A percentile compares a stretch with the other conserved stretches of the same genome.
Evolutionary conservation across 78 protist species (phyloP).

Genomic region (Chrysochromulina parva): DNA sequence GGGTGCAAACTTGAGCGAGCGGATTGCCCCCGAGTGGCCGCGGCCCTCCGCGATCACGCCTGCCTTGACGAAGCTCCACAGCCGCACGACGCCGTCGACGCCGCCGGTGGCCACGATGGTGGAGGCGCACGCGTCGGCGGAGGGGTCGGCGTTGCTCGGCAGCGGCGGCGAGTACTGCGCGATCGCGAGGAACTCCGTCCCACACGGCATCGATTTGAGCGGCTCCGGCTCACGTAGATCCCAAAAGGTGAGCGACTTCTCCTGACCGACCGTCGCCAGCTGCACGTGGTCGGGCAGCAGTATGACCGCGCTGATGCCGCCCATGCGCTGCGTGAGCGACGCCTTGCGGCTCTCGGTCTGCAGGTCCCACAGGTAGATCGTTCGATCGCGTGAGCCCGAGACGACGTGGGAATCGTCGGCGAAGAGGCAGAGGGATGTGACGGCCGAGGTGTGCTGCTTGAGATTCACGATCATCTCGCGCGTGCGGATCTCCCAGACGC

Average conservation of each 20-base stretch:
- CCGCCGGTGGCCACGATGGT: too few relatives aligned
- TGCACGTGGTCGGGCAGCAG: not conserved
- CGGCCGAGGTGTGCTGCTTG: slow-evolving; percentile 40
- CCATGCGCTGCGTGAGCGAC: not conserved
- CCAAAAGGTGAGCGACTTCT: not conserved
- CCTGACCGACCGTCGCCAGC: not conserved
- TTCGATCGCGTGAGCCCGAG: not conserved
- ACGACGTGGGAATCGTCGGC: not conserved
- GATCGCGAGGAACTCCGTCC: not conserved
- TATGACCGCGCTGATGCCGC: not conserved
- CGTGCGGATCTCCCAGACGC: slow-evolving; percentile 51
- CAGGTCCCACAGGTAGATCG: not conserved
- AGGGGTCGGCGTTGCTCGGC: not conserved
- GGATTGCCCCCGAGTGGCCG: slow-evolving; percentile 41
- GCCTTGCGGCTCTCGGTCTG: not conserved
- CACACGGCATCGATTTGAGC: not conserved
- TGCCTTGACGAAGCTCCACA: not conserved
- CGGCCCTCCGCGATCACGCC: not conserved
- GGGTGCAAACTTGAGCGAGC: slow-evolving; percentile 11
- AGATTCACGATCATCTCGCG: slow-evolving; percentile 29
- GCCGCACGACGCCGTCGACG: not conserved
- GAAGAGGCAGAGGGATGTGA: not conserved
- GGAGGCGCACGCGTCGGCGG: too few relatives aligned
- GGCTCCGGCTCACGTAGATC: not conserved
- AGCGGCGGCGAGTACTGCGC: slow-evolving; percentile 33